Conservation (phyloP, 208 protist genomes). For the Novymonas esmeraldas region DNA sequence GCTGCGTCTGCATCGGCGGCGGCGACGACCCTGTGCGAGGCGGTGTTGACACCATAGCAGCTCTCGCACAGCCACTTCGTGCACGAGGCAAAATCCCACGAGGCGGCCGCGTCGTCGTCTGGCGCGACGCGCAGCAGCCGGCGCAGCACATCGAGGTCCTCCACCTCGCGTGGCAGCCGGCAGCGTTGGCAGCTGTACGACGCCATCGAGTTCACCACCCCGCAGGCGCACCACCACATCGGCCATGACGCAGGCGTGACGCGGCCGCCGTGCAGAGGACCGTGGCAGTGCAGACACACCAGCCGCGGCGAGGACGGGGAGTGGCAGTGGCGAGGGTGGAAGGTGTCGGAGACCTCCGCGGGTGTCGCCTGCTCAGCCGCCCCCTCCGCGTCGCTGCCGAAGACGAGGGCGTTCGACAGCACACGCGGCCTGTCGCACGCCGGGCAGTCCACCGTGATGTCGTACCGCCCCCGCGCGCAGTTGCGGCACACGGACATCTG, state of each 20-base stretch:
- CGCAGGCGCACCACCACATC: constrained; percentile 77
- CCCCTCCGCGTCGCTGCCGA: not conserved
- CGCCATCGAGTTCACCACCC: constrained; percentile 33
- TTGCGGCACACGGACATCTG: constrained; percentile 52
- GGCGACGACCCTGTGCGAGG: constrained; percentile 44
- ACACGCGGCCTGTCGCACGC: constrained; percentile 28
- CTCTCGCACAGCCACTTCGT: constrained; percentile 76
- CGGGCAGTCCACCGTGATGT: constrained; percentile 46
- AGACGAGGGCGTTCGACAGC: constrained; percentile 55
- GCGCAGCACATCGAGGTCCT: constrained; percentile 16
- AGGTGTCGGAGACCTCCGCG: constrained; percentile 1
- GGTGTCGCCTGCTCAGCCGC: not conserved
- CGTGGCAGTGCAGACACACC: constrained; percentile 43
- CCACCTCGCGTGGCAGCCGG: constrained; percentile 56
- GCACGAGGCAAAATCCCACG: constrained; percentile 59
- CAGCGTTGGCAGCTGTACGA: constrained; percentile 60
- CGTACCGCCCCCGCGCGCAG: constrained; percentile 60
- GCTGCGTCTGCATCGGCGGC: not conserved
- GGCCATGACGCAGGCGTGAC: constrained; percentile 9
- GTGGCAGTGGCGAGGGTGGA: constrained; percentile 59
- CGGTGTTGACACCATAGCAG: constrained; percentile 70
- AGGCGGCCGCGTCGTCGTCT: not conserved
- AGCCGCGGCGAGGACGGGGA: constrained; percentile 33
- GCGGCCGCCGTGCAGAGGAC: constrained; percentile 53
- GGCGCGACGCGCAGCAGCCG: constrained; percentile 23